Base-by-base conservation (phyloP, 2,329 filamentous ascomycete species). In the Pseudogymnoascus sp. region DNA sequence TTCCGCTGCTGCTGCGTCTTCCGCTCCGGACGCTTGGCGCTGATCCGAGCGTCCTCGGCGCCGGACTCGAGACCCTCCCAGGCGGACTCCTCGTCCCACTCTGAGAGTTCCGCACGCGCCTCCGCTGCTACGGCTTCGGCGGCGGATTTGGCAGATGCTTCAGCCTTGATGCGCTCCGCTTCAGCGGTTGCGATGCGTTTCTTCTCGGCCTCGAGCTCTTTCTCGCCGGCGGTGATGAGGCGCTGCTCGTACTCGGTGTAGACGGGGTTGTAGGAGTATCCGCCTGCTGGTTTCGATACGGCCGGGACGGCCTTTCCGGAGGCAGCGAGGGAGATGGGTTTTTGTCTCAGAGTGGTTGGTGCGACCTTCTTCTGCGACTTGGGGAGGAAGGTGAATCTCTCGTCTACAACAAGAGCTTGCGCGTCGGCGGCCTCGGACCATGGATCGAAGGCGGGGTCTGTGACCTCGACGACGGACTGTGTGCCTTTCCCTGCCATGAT, bases 1-100 rank as follows among this genome's bases (percentile, higher is more conserved):
- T 98, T 98, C 66, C 92, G 83, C 76, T 98, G 90, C 0, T 86
- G 82, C 60, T 87, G 89, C 2, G 91, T 96, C 80, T 98, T 98
- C 71, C 93, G 83, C 75, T 90, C 84, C 2, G 90, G 89, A 65
- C 88, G 82, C 78, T 96, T 96, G 65, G 84, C 84, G 71, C 84
- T 87, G 61, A 86, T 66, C 31, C 71, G 77, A 72, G 83, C 79
- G 66, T 90, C 88, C 69, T 91, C 88, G 8, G 83, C 84, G 63
- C 91, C 92, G 73, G 91, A 96, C 78, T 96, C 88, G 68, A 91
- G 86, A 0, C 90, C 90, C 75, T 93, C 93, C 91, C 92, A 97
- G 12, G 90, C 92, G 56, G 90, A 95, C 72, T 96, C 93, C 70
- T 93, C 90, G 65, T 96, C 91, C 80, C 85, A 93, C 74, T 86